Evolutionary conservation across 2,329 filamentous ascomycete species (phyloP), one percentile per base, ranked within the genome.

Genomic region (Aspergillus pseudoglaucus): DNA sequence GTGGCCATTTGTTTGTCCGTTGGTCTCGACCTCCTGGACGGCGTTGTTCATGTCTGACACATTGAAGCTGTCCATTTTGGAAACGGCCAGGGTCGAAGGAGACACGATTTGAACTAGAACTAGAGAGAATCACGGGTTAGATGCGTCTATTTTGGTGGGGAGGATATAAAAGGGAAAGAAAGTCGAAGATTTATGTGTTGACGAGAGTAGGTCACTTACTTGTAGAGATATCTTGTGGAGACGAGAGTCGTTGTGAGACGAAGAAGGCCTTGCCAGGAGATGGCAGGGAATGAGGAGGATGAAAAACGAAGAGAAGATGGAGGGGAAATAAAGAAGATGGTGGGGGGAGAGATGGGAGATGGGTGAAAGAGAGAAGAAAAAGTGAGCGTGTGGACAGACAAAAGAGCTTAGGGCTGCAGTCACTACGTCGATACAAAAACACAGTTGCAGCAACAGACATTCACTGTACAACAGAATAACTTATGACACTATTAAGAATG

Each of bases 31-130:
- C 9, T 59, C 59, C 3, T 56, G 44, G 42, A 64, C 55, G 12
- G 54, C 57, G n/a, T 46, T 51, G 37, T 47, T 50, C 51, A 63
- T 56, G 10, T 53, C 54, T 0, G 56, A 51, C 7, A 55, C 48
- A 38, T 55, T 50, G 33, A 59, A 62, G 44, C 20, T 52, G 33
- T 49, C 49, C 54, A 58, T 60, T 42, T 27, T 56, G 46, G 17
- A 20, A 25, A 30, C 25, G 10, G 25, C 5, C 25, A 30, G 25
- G 12, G 17, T 20, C 5, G 18, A 27, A 20, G 25, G 4, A 8
- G 7, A 27, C 9, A 12, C 14, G n/a, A 17, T 7, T 35, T 17
- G 33, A 35, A 30, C 10, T 30, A 30, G 25, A 30, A 30, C 25
- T 30, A 7, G n/a, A 17, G 3, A 17, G 1, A 39, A 17, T 9